These are phyloP conservation scores for Fusarium kyushuense DNA, from an alignment of 2,329 filamentous ascomycete species.

Conservation along the genomic window DNA sequence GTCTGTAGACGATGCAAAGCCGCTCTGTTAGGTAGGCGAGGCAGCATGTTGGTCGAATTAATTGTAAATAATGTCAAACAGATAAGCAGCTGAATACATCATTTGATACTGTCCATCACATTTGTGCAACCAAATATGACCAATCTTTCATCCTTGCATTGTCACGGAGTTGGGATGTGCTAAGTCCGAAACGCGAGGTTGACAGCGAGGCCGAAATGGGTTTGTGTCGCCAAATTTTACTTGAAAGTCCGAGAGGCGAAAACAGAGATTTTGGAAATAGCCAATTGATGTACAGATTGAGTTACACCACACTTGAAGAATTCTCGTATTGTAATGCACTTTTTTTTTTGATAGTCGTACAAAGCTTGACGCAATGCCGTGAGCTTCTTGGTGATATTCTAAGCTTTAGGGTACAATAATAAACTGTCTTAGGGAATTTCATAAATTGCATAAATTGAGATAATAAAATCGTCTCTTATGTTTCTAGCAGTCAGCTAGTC, in stretches of 20 bases:
- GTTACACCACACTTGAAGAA: conserved; percentile 15
- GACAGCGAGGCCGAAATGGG: conserved; percentile 23
- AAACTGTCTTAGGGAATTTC: too few species aligned
- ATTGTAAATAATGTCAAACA: accelerated
- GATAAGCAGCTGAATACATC: not conserved
- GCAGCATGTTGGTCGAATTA: conserved; percentile 1
- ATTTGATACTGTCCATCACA: not conserved
- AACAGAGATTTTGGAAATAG: accelerated
- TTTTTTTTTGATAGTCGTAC: too few species aligned
- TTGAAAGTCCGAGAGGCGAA: conserved; percentile 27
- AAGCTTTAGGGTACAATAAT: too few species aligned
- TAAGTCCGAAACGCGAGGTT: conserved; percentile 32
- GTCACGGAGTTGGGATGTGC: not conserved
- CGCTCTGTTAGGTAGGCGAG: not conserved
- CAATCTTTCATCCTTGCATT: not conserved
- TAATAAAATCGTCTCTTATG: too few species aligned
- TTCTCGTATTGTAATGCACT: not conserved
- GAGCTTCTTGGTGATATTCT: not conserved
- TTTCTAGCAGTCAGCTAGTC: too few species aligned
- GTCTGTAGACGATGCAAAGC: not conserved
- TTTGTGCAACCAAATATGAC: not conserved
- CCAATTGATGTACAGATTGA: not conserved
- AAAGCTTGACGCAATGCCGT: not conserved
- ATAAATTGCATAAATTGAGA: too few species aligned
- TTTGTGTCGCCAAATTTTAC: not conserved